Conservation (phyloP, 495 filamentous ascomycete species). For the Choiromyces venosus region DNA sequence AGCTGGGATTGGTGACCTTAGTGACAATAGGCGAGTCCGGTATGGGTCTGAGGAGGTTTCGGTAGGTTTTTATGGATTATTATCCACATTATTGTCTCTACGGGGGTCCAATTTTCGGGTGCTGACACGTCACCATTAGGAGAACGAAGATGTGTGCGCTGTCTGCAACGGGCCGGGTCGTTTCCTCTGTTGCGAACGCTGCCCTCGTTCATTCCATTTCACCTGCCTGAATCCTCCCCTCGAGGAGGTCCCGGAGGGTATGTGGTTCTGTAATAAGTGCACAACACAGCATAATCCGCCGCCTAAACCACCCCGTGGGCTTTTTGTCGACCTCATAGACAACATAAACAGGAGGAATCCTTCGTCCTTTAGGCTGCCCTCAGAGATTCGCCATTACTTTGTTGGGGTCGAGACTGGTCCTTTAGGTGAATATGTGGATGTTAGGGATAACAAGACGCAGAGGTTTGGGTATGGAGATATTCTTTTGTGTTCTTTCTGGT, state of each 20-base stretch:
- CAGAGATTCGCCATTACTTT: conserved; percentile 63
- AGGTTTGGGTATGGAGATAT: conserved; percentile 26
- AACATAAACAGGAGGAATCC: conserved; percentile 60
- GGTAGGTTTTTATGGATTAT: conserved; percentile 32
- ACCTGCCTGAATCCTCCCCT: conserved; percentile 75
- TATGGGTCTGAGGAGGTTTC: conserved; percentile 42
- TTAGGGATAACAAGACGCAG: conserved; percentile 41
- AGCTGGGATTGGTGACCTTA: conserved; percentile 39
- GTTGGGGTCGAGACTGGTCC: conserved; percentile 64
- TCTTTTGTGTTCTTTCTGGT: conserved; percentile 17
- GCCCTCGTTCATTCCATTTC: conserved; percentile 79
- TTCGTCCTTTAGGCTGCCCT: conserved; percentile 66
- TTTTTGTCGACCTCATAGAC: conserved; percentile 57
- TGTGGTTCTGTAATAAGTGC: conserved; percentile 83
- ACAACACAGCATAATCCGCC: conserved; percentile 43
- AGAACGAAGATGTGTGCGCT: conserved; percentile 83
- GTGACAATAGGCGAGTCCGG: conserved; percentile 40
- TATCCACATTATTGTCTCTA: not conserved
- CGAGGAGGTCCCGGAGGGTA: conserved; percentile 59
- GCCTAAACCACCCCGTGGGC: conserved; percentile 45
- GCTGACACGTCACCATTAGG: conserved; percentile 49
- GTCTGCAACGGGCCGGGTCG: conserved; percentile 76
- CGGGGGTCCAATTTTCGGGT: conserved; percentile 4
- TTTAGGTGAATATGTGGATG: conserved; percentile 75
- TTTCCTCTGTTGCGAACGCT: conserved; percentile 88